Base-by-base conservation (phyloP, 1,139 yeast genomes). In the Yamadazyma trypodendri region DNA sequence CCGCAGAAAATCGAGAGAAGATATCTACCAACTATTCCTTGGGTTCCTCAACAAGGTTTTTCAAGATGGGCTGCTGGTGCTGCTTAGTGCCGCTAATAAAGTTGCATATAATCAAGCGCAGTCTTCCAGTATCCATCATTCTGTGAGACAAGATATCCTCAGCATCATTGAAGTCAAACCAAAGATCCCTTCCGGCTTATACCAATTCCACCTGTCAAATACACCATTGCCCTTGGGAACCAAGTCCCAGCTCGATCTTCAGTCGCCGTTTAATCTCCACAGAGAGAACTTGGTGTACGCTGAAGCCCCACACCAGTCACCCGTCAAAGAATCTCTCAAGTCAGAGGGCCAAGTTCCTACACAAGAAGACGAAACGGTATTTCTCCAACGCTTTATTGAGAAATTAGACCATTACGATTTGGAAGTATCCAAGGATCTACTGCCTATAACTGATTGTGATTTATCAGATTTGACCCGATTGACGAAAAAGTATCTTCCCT, bases 401-500 rank as follows among this genome's bases (percentile, higher is more conserved):
- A 32, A 32, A 13, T 15, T 32, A 7, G 35, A 32, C 6, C 24
- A 32, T 17, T 32, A 32, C 15, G 31, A 18, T 12, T 12, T 25
- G 10, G 35, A 32, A 14, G 10, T n/a, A 7, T 32, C 35, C 4
- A 17, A 17, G n/a, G 35, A 32, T 6, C 24, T 32, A 11, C 22
- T 11, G 13, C 35, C 35, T 6, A 13, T 32, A 10, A 15, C 17
- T 12, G 24, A 24, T n/a, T 32, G 31, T 25, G 35, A 32, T 13
- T 8, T n/a, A n/a, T 18, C 30, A 3, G 35, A 32, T 13, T 14
- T 32, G n/a, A 10, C 30, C 3, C 10, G 24, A 11, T 15, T 32
- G 9, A 20, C 27, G 11, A 28, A 27, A 28, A 27, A 34, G 32
- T 34, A 34, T 12, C 16, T 18, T 1, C 58, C 64, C 1, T 58